Evolutionary conservation across 2,329 filamentous ascomycete genomes (phyloP), one percentile per base, ranked within the genome.

Genomic region (Fusarium goolgardi): DNA sequence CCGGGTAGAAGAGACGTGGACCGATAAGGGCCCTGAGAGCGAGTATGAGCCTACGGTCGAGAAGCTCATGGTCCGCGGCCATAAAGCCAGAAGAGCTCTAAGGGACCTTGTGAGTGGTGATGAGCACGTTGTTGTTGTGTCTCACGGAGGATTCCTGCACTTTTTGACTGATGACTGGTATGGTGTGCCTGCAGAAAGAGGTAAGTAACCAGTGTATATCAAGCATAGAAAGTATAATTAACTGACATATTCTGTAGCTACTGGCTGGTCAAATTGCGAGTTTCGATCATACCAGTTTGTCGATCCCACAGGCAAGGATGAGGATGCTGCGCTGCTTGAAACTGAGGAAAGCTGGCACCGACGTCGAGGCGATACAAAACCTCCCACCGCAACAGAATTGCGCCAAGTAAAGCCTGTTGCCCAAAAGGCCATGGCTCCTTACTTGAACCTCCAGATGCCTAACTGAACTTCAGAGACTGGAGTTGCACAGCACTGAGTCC

Each of bases 141-240:
- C 92, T 5, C 94, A 97, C 73, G 94, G 94, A 3, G 92, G 91
- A 1, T 91, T 94, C 71, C 76, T 97, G 72, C 94, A 97, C 77
- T 96, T 93, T 73, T 81, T 97, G 66, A 96, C 92, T 0, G 87
- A 94, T 70, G 93, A 97, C 73, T 96, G 90, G 88, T 83, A 88
- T 55, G 91, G 88, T 41, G 84, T 86, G 25, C 76, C 79, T 72
- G 72, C 82, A 5, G 71, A 73, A 1, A 66, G 63, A 60, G 80
- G 83, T 84, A 77, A 57, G 82, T 75, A 25, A 10, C 29, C 23
- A 27, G 7, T n/a, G 16, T 31, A 18, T 35, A 9, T 16, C 15
- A 10, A 23, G 13, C 3, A 21, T 8, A 13, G 25, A 13, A 15
- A 10, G 10, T 18, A 37, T 59, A 21, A 18, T 27, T 6, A 15